A percentile compares a stretch with the other conserved stretches of the same genome.
Evolutionary conservation across 371 early-diverging fungal genomes (phyloP).

Genomic region (Mucor circinelloides): DNA sequence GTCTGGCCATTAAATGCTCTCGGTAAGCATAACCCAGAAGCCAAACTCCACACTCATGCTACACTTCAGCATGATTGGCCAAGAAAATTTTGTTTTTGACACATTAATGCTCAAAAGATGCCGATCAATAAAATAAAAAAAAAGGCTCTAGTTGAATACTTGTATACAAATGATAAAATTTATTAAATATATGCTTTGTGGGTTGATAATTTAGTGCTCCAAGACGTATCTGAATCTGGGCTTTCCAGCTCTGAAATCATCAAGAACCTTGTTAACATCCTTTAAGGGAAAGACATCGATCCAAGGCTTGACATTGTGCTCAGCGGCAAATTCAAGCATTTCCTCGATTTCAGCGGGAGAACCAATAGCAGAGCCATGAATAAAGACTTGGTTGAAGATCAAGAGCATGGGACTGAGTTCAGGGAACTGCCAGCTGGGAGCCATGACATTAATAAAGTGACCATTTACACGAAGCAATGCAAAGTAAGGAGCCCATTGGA

Average conservation of each 20-base stretch:
- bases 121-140: no score
- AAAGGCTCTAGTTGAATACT: background rate
- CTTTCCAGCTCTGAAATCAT: constrained; percentile 55
- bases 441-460: constrained; percentile 55
- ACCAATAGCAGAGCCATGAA: constrained; percentile 71
- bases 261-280: constrained; percentile 61
- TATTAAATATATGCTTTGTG: background rate
- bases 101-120: no score
- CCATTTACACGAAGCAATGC: constrained; percentile 48
- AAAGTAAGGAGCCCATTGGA: constrained; percentile 29
- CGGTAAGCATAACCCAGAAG: background rate
- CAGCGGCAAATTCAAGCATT: constrained; percentile 69
- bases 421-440: constrained; percentile 55
- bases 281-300: constrained; percentile 60
- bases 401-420: background rate
- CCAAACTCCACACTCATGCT: background rate
- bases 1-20: background rate
- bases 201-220: constrained; percentile 24
- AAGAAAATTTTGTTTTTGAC: background rate
- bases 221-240: constrained; percentile 67
- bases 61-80: background rate
- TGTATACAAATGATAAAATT: background rate
- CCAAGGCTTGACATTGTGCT: constrained; percentile 61
- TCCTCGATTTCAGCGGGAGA: constrained; percentile 45
- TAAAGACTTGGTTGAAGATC: constrained; percentile 30